Conservation (phyloP, 2,329 filamentous ascomycete genomes). For the Bipolaris oryzae region DNA sequence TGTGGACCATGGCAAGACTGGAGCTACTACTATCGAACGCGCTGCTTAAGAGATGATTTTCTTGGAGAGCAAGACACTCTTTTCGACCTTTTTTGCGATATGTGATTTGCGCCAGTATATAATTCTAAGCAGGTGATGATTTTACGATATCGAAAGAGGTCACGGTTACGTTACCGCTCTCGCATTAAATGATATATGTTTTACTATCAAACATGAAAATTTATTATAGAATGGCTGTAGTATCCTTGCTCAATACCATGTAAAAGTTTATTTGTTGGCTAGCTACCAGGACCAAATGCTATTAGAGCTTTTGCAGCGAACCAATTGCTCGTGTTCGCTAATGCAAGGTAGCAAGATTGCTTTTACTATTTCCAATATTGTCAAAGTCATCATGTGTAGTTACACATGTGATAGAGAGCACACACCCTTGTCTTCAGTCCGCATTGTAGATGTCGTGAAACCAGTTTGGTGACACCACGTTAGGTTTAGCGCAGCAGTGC, state of each 20-base stretch:
- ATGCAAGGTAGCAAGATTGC: background rate
- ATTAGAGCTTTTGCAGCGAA: background rate
- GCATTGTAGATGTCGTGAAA: background rate
- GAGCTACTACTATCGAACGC: conserved; percentile 29
- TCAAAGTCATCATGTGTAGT: background rate
- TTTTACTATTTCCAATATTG: background rate
- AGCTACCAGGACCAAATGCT: background rate
- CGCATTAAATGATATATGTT: background rate
- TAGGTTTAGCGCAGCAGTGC: background rate
- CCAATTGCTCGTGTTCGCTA: background rate
- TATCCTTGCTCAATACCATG: background rate
- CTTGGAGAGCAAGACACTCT: background rate
- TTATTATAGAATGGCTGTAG: no score
- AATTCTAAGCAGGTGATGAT: background rate
- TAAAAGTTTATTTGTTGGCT: background rate
- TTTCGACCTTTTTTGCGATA: background rate
- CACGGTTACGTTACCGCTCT: background rate
- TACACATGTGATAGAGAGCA: background rate
- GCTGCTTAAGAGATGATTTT: conserved; percentile 12
- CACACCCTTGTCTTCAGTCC: background rate
- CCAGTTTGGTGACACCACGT: background rate
- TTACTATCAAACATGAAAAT: no score
- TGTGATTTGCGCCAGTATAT: background rate
- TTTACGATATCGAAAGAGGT: background rate
- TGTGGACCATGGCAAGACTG: conserved; percentile 19